These are phyloP conservation scores for Torulaspora delbrueckii DNA, from an alignment of 805 yeast genomes.

Conservation along the genomic window DNA sequence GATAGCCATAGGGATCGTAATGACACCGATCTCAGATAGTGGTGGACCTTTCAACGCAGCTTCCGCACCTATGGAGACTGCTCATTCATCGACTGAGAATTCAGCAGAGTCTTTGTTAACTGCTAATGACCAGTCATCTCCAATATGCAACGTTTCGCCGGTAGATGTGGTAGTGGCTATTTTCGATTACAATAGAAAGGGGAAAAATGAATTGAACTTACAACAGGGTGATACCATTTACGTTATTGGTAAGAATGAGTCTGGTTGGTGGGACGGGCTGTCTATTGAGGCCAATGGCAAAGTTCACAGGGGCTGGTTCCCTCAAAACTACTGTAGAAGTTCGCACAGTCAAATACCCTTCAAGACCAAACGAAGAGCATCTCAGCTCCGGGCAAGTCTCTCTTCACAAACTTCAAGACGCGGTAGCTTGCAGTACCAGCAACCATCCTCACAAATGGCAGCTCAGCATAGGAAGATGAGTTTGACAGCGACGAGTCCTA, in stretches of 20 bases:
- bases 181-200: slow-evolving; percentile 14
- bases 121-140: not conserved
- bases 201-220: slow-evolving; percentile 17
- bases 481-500: slow-evolving; percentile 7
- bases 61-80: not conserved
- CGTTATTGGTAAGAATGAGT: slow-evolving; percentile 56
- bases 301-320: slow-evolving; percentile 78
- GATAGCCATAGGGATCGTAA: not conserved
- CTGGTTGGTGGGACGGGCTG: slow-evolving; percentile 90
- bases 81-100: not conserved
- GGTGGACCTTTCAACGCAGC: not conserved
- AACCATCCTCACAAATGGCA: slow-evolving; percentile 7
- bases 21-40: not conserved
- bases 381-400: slow-evolving; percentile 8
- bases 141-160: slow-evolving; percentile 13
- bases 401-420: slow-evolving; percentile 14
- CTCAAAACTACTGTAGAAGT: slow-evolving; percentile 46
- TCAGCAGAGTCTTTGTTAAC: slow-evolving; percentile 1
- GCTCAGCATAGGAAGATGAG: slow-evolving; percentile 12
- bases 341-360: slow-evolving; percentile 17
- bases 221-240: slow-evolving; percentile 63
- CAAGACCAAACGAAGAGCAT: slow-evolving; percentile 8
- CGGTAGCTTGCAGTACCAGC: slow-evolving; percentile 13
- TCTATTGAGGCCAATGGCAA: slow-evolving; percentile 35
- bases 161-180: slow-evolving; percentile 23